phyloP scores from a whole-genome alignment of 2,329 filamentous ascomycete species.

The Aspergillus latus region DNA sequence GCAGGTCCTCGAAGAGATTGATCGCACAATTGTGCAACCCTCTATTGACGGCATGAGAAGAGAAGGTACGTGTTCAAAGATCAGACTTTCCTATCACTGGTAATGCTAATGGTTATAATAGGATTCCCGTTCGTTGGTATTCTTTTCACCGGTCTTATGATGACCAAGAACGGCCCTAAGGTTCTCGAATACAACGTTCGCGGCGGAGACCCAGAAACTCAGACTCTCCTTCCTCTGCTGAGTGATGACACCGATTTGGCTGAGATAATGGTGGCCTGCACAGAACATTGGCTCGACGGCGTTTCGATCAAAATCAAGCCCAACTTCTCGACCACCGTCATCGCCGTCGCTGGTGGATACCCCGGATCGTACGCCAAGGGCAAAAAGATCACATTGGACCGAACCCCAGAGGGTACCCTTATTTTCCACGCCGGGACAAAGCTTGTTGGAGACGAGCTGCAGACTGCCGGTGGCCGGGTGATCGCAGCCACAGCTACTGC shows the following conservation, averaged over 20 bases:
- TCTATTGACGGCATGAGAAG: constrained; percentile 84
- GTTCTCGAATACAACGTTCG: constrained; percentile 91
- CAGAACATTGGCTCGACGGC: constrained; percentile 69
- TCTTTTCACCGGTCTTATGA: constrained; percentile 72
- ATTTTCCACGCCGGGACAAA: constrained; percentile 94
- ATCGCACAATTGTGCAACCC: constrained; percentile 80
- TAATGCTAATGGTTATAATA: constrained; percentile 14
- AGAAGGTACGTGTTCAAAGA: constrained; percentile 59
- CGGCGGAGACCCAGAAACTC: constrained; percentile 89
- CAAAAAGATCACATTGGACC: constrained; percentile 58
- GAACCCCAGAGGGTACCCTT: constrained; percentile 59
- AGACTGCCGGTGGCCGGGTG: constrained; percentile 83
- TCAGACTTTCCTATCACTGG: background rate
- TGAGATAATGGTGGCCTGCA: constrained; percentile 83
- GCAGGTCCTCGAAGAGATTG: constrained; percentile 73
- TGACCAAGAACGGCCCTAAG: constrained; percentile 76
- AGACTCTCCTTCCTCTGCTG: constrained; percentile 78
- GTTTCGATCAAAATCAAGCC: constrained; percentile 66
- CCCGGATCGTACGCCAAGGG: constrained; percentile 84
- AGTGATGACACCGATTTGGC: constrained; percentile 78
- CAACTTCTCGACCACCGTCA: constrained; percentile 82
- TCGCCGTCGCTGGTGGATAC: constrained; percentile 91
- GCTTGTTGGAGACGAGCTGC: constrained; percentile 61
- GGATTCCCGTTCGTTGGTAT: constrained; percentile 47
- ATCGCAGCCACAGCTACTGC: constrained; percentile 87